Conservation (phyloP, 495 filamentous ascomycete genomes). For the Pseudomonodictys pantanalensis region DNA sequence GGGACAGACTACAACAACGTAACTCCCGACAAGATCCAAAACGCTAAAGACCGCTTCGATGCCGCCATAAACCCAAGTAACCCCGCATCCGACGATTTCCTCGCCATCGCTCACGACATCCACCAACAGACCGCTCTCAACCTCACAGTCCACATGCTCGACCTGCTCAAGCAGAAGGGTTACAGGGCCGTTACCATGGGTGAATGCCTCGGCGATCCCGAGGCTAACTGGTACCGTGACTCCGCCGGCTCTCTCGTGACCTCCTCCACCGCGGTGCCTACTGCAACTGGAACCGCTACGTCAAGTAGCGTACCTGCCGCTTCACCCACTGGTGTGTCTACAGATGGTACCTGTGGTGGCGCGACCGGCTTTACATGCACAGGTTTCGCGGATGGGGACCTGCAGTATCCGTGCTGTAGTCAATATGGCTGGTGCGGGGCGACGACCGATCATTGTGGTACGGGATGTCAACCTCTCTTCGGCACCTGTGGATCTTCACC, state of each 20-base stretch:
- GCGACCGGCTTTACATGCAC: slow-evolving; percentile 24
- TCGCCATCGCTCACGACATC: slow-evolving; percentile 77
- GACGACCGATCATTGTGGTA: slow-evolving; percentile 26
- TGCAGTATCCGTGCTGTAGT: slow-evolving; percentile 11
- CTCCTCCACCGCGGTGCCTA: slow-evolving; percentile 31
- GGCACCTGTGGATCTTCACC: slow-evolving; percentile 16
- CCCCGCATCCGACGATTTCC: slow-evolving; percentile 48
- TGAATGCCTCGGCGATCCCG: slow-evolving; percentile 68
- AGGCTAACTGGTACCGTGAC: slow-evolving; percentile 66
- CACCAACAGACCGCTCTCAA: slow-evolving; percentile 72
- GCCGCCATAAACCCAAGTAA: slow-evolving; percentile 48
- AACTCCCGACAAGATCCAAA: slow-evolving; percentile 57
- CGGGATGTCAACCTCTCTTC: slow-evolving; percentile 29
- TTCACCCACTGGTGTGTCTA: slow-evolving; percentile 35
- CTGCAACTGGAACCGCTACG: slow-evolving; percentile 20
- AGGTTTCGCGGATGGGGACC: slow-evolving; percentile 15
- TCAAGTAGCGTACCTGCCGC: slow-evolving; percentile 14
- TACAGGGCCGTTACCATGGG: slow-evolving; percentile 69
- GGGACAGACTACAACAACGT: slow-evolving; percentile 72
- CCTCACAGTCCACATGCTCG: slow-evolving; percentile 70
- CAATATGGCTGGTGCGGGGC: slow-evolving; percentile 16
- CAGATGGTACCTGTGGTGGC: slow-evolving; percentile 41
- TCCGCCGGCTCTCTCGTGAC: slow-evolving; percentile 5
- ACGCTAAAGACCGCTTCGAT: slow-evolving; percentile 68
- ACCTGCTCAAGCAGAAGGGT: slow-evolving; percentile 53